Conservation (phyloP, 176 grass and related monocot species). For the Neostapfia colusana region DNA sequence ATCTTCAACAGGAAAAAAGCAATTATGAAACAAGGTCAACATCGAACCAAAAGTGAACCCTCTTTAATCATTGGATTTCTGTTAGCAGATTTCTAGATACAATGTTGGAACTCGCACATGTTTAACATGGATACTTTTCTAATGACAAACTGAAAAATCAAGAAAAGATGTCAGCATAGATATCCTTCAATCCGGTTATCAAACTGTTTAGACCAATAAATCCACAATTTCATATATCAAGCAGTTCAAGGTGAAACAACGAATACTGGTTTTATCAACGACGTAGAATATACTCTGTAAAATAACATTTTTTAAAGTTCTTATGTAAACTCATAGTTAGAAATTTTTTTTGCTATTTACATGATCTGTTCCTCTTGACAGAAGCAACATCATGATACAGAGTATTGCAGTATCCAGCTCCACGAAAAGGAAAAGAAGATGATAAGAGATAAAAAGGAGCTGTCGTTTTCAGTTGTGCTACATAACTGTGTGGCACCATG, state of each 20-base stretch:
- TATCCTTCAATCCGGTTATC: neutral
- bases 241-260: slow-evolving; percentile 16
- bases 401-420: slow-evolving; percentile 20
- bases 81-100: slow-evolving; percentile 34
- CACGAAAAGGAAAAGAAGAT: slow-evolving; percentile 28
- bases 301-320: neutral
- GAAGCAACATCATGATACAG: neutral
- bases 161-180: slow-evolving; percentile 36
- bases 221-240: neutral
- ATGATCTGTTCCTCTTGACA: neutral
- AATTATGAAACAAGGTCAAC: slow-evolving; percentile 47
- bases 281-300: neutral
- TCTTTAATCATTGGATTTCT: slow-evolving; percentile 49
- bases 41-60: slow-evolving; percentile 47
- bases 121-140: slow-evolving; percentile 40
- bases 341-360: neutral
- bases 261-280: slow-evolving; percentile 10
- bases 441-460: slow-evolving; percentile 39
- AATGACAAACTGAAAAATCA: slow-evolving; percentile 40
- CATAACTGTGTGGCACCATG: slow-evolving; percentile 17
- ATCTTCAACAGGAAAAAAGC: slow-evolving; percentile 27
- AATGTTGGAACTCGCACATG: slow-evolving; percentile 46
- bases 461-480: slow-evolving; percentile 46
- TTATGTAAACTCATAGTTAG: neutral
- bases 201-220: slow-evolving; percentile 6